phyloP scores from a whole-genome alignment of 805 yeast genomes.

The Candida sonorensis region DNA sequence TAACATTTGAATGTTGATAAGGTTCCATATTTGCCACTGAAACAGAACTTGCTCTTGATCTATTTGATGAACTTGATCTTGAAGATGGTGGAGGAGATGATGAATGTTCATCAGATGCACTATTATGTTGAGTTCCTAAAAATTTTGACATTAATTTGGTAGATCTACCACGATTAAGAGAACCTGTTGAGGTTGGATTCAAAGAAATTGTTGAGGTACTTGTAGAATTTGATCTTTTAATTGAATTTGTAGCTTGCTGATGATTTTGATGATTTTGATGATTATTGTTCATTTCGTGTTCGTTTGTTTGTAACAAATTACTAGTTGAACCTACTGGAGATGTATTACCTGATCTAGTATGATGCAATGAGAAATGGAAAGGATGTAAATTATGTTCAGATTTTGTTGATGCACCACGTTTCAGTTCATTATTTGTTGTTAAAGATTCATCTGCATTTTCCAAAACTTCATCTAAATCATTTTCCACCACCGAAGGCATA shows the following conservation, averaged over 20 bases:
- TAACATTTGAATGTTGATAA: slow-evolving; percentile 7
- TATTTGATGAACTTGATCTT: slow-evolving; percentile 12
- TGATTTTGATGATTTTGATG: slow-evolving; percentile 2
- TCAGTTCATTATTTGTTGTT: no score
- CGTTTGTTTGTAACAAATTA: no score
- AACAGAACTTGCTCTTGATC: slow-evolving; percentile 14
- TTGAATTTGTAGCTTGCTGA: not conserved
- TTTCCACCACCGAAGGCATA: slow-evolving; percentile 28
- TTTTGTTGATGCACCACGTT: no score
- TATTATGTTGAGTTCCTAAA: slow-evolving; percentile 7
- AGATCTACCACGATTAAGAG: slow-evolving; percentile 14
- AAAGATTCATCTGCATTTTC: slow-evolving; percentile 19
- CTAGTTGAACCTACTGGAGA: no score
- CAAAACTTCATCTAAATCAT: slow-evolving; percentile 26
- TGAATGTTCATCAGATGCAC: slow-evolving; percentile 14
- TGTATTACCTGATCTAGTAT: not conserved
- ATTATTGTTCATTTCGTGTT: no score
- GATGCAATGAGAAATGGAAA: slow-evolving; percentile 5
- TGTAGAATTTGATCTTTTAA: not conserved
- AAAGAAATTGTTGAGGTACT: not conserved
- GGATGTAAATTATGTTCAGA: not conserved
- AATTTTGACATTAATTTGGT: slow-evolving; percentile 16
- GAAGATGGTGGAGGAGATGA: slow-evolving; percentile 18
- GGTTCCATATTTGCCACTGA: slow-evolving; percentile 15
- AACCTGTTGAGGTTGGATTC: not conserved